Conservation (phyloP, 148 eudicot genomes). For the Camellia japonica region DNA sequence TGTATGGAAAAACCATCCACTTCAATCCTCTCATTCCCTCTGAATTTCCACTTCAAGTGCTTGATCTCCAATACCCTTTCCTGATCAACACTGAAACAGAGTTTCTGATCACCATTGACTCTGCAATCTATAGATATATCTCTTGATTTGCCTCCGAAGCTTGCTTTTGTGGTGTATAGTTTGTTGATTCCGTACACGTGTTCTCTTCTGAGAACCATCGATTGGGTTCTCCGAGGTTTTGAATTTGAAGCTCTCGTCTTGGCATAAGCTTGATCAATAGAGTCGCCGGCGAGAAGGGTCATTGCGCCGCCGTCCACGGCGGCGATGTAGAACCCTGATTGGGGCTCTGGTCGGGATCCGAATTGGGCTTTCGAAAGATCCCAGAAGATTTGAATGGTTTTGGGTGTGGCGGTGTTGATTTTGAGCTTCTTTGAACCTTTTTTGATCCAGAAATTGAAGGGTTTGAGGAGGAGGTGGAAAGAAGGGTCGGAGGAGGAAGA, state of each 20-base stretch:
- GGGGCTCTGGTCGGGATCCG: constrained; percentile 64
- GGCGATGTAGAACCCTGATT: constrained; percentile 64
- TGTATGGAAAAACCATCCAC: constrained; percentile 57
- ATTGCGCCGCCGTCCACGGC: constrained; percentile 28
- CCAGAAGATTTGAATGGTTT: constrained; percentile 33
- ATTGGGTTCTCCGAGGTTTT: constrained; percentile 9
- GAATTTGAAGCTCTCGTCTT: constrained; percentile 5
- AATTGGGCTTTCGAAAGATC: constrained; percentile 58
- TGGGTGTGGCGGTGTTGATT: background rate
- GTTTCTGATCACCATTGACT: constrained; percentile 26
- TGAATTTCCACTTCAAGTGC: constrained; percentile 79
- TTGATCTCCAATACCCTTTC: constrained; percentile 50
- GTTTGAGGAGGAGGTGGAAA: constrained; percentile 53
- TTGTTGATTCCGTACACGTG: constrained; percentile 51
- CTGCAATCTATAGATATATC: constrained; percentile 52
- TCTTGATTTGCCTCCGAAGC: constrained; percentile 39
- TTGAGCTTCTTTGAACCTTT: constrained; percentile 42
- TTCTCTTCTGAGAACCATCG: constrained; percentile 55
- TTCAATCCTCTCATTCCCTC: constrained; percentile 71
- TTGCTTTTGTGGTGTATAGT: constrained; percentile 41
- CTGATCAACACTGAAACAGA: constrained; percentile 46
- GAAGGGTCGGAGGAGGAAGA: constrained; percentile 36
- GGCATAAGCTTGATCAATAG: constrained; percentile 27
- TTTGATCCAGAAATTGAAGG: constrained; percentile 55
- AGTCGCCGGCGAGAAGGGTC: constrained; percentile 50